Base-by-base conservation (phyloP, 345 rosid species). In the Nephelium lappaceum region DNA sequence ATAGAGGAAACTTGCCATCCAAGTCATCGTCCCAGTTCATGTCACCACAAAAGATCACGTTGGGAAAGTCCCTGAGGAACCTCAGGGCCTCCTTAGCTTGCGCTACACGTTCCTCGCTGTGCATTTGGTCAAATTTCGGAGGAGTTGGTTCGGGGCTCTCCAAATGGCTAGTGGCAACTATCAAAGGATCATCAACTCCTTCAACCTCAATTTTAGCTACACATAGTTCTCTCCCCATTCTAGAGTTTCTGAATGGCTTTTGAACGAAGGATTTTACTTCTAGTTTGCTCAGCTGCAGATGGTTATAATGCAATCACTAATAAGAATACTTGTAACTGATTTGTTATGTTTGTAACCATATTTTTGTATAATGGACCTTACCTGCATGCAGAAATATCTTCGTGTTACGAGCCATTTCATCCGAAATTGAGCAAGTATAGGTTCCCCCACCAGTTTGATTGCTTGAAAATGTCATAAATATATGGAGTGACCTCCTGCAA, bases 1-100 rank as follows among this genome's bases (percentile, higher is more conserved):
- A 67, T 18, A 87, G 79, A 80, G 99, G 98, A 81, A 94, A 91
- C 62, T 62, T 77, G 36, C 98, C 97, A 16, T 96, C 99, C 83
- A 87, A 82, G 75, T 89, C 91, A 77, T 94, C 98, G 61, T 91
- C 94, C 99, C 99, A 96, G 83, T 94, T 96, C 97, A 93, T 91
- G 84, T 96, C 99, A 71, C 99, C 99, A 9, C 92, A 88, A 41
- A 92, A 94, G 61, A 96, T 80, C 82, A 88, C 97, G 69, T 96
- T 94, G 6, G 82, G 80, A 64, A 87, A 78, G 74, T 85, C 81
- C 79, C 77, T 72, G 27, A 96, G 95, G 73, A 79, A 42, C 74
- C 80, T 77, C 27, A 86, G 76, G 6, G 93, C 91, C 77, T 87
- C 93, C 15, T 84, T 84, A 0, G 97, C 99, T 85, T 96, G 99